These are phyloP conservation scores for Cruciata laevipes DNA, from an alignment of 257 asterid genomes.

Conservation along the genomic window DNA sequence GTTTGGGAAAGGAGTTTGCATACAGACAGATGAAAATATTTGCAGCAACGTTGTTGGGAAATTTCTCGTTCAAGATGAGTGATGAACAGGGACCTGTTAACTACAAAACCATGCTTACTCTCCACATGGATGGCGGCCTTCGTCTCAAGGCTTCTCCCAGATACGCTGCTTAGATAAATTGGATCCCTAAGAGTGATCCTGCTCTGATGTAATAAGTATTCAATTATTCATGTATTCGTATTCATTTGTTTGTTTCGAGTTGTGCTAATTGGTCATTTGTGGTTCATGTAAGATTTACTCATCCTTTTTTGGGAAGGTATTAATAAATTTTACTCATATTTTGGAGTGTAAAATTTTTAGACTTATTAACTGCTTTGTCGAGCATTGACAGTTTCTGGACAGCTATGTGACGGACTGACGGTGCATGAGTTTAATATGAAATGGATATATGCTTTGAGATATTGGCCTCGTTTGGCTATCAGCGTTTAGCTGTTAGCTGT, in stretches of 20 bases:
- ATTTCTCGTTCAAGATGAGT: slow-evolving; percentile 40
- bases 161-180: not conserved
- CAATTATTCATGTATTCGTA: not conserved
- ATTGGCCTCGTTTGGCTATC: too few species aligned
- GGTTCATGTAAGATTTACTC: not conserved
- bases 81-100: slow-evolving; percentile 35
- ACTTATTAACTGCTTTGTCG: too few species aligned
- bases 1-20: slow-evolving; percentile 66
- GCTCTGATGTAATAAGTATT: not conserved
- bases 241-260: not conserved
- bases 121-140: slow-evolving; percentile 61
- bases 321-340: too few species aligned
- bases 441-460: too few species aligned
- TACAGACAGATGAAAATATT: slow-evolving; percentile 67
- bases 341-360: too few species aligned
- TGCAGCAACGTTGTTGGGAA: slow-evolving; percentile 46
- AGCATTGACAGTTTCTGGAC: too few species aligned
- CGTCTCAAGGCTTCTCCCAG: slow-evolving; percentile 31
- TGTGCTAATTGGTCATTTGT: not conserved
- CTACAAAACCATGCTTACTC: slow-evolving; percentile 51
- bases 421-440: too few species aligned
- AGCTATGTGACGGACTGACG: too few species aligned
- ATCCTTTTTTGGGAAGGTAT: not conserved
- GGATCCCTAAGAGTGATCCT: too few species aligned
- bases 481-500: too few species aligned